Conservation (phyloP, 2,329 filamentous ascomycete species). For the Calonectria fujianensis region DNA sequence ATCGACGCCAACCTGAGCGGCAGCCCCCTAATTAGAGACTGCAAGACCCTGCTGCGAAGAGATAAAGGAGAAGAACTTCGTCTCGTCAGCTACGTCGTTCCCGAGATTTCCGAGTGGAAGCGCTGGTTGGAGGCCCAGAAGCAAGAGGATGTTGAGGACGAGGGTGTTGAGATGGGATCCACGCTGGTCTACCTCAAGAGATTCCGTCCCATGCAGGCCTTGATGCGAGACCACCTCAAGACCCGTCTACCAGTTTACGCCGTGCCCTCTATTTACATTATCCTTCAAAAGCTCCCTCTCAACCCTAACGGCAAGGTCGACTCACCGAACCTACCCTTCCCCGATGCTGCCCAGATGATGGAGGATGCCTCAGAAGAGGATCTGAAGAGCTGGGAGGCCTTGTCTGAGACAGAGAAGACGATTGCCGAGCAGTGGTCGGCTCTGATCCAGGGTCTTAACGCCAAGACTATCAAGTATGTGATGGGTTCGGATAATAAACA, state of each 20-base stretch:
- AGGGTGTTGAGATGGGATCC: slow-evolving; percentile 68
- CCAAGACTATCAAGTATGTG: slow-evolving; percentile 73
- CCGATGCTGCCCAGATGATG: slow-evolving; percentile 81
- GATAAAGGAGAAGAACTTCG: slow-evolving; percentile 79
- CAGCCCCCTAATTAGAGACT: slow-evolving; percentile 84
- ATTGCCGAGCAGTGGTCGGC: slow-evolving; percentile 79
- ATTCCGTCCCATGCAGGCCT: slow-evolving; percentile 68
- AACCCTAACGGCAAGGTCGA: slow-evolving; percentile 88
- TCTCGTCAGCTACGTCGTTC: slow-evolving; percentile 92
- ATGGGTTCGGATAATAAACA: not conserved
- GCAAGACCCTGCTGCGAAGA: slow-evolving; percentile 83
- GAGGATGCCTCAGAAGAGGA: slow-evolving; percentile 61
- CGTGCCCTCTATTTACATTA: slow-evolving; percentile 60
- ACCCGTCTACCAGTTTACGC: slow-evolving; percentile 56
- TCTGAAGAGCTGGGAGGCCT: slow-evolving; percentile 71
- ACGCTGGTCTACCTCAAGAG: slow-evolving; percentile 65
- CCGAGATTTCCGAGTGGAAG: slow-evolving; percentile 79
- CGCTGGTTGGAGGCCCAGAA: slow-evolving; percentile 77
- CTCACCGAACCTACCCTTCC: slow-evolving; percentile 85
- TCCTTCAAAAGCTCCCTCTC: slow-evolving; percentile 76
- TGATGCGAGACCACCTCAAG: slow-evolving; percentile 59
- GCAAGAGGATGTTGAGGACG: slow-evolving; percentile 73
- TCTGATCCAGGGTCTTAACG: slow-evolving; percentile 80
- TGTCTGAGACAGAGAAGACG: slow-evolving; percentile 63
- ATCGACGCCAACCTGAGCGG: slow-evolving; percentile 90